Evolutionary conservation across 768 basidiomycete genomes (phyloP).

Genomic region (Leccinum subgranulosum): DNA sequence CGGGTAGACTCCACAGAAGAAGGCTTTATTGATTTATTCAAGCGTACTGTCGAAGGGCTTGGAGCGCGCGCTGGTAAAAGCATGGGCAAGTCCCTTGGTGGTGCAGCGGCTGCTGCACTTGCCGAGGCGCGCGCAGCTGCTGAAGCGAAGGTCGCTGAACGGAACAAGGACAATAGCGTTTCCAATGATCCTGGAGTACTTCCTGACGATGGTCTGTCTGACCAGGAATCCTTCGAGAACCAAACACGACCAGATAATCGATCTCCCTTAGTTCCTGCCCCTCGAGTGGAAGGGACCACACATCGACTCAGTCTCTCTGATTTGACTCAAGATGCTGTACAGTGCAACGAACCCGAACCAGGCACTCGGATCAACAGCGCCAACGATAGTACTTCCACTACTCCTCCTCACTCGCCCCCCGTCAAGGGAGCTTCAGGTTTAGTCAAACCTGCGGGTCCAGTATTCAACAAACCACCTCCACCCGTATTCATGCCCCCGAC

Average conservation of each 20-base stretch:
- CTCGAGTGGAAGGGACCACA: slow-evolving; percentile 13
- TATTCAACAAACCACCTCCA: slow-evolving; percentile 55
- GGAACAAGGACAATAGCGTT: slow-evolving; percentile 47
- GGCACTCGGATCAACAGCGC: not conserved
- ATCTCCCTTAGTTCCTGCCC: not conserved
- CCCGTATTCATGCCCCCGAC: slow-evolving; percentile 26
- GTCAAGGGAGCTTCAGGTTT: slow-evolving; percentile 23
- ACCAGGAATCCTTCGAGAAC: slow-evolving; percentile 3
- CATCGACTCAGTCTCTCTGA: slow-evolving; percentile 59
- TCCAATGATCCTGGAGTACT: slow-evolving; percentile 25
- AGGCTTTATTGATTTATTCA: slow-evolving; percentile 63
- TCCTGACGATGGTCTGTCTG: slow-evolving; percentile 9
- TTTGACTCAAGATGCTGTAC: slow-evolving; percentile 43
- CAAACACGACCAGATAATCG: slow-evolving; percentile 3
- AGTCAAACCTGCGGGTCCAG: slow-evolving; percentile 40
- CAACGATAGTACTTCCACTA: slow-evolving; percentile 47
- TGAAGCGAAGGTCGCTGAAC: slow-evolving; percentile 66
- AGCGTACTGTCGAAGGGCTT: slow-evolving; percentile 67
- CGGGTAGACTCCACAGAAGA: slow-evolving; percentile 23
- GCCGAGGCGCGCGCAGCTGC: slow-evolving; percentile 66
- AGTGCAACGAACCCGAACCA: slow-evolving; percentile 6
- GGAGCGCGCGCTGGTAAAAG: slow-evolving; percentile 58
- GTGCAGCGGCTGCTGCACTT: slow-evolving; percentile 49
- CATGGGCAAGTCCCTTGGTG: slow-evolving; percentile 60
- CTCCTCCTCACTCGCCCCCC: slow-evolving; percentile 57